These are phyloP conservation scores for Botrytis porri DNA, from an alignment of 2,329 filamentous ascomycete species.

Conservation along the genomic window DNA sequence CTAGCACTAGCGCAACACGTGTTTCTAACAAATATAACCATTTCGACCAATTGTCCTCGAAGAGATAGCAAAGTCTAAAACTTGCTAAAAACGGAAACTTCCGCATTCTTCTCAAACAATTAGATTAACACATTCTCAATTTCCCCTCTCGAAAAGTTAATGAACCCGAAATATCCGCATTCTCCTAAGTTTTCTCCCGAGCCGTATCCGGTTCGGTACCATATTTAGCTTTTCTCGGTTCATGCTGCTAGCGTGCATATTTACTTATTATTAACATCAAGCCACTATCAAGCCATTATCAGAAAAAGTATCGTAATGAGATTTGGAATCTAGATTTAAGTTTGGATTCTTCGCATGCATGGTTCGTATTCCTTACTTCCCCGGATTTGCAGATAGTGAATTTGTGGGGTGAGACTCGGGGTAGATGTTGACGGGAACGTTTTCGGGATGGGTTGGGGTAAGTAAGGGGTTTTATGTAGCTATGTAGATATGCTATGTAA, in stretches of 20 bases:
- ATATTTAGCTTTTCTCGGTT: neutral
- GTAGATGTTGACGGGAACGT: neutral
- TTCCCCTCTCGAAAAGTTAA: neutral
- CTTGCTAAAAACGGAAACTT: neutral
- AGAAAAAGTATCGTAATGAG: slow-evolving; percentile 5
- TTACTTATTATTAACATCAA: neutral
- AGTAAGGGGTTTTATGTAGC: neutral
- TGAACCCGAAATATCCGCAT: neutral
- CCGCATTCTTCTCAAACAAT: neutral
- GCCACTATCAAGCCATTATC: slow-evolving; percentile 12
- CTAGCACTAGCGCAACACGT: neutral
- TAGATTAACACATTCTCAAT: neutral
- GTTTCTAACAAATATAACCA: neutral
- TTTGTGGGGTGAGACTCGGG: slow-evolving; percentile 5
- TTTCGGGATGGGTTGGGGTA: neutral
- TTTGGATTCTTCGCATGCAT: slow-evolving; percentile 9
- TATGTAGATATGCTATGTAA: neutral
- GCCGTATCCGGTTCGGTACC: neutral
- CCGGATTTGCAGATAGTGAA: neutral
- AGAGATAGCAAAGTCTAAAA: neutral
- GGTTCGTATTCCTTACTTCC: slow-evolving; percentile 7
- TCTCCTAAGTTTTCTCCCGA: neutral
- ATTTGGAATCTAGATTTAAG: neutral
- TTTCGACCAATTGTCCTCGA: neutral
- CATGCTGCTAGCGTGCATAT: slow-evolving; percentile 7